These are phyloP conservation scores for Adansonia rubrostipa DNA, from an alignment of 441 rosid species.

Conservation along the genomic window DNA sequence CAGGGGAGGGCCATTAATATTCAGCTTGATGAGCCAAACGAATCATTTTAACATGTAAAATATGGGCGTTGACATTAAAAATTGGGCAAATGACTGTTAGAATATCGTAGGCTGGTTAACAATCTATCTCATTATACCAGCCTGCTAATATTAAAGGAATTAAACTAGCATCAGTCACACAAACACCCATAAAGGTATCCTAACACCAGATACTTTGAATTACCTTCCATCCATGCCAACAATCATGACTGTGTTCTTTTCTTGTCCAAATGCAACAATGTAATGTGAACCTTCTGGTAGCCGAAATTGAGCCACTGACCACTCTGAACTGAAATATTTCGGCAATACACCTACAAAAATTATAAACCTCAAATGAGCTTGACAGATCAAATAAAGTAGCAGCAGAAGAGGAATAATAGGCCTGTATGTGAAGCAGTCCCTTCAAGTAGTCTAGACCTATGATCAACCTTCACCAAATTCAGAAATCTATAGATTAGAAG, in stretches of 20 bases:
- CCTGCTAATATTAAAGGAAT: neutral
- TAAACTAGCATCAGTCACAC: neutral
- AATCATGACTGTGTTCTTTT: conserved; percentile 49
- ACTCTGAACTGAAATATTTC: conserved; percentile 60
- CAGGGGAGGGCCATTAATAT: too few species aligned
- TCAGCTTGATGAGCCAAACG: too few species aligned
- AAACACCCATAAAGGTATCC: neutral
- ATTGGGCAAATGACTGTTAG: neutral
- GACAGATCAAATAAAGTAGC: neutral
- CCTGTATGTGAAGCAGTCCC: neutral
- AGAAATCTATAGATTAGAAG: neutral
- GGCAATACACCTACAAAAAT: conserved; percentile 51
- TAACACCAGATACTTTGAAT: neutral
- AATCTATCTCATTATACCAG: neutral
- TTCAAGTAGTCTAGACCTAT: neutral
- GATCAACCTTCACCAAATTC: neutral
- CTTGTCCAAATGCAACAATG: conserved; percentile 51
- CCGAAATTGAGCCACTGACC: conserved; percentile 67
- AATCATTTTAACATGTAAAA: neutral
- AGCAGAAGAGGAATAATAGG: neutral
- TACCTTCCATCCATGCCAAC: conserved; percentile 71
- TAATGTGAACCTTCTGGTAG: conserved; percentile 44
- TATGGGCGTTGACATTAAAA: neutral
- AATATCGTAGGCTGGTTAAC: neutral
- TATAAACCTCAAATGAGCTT: neutral